phyloP scores from a whole-genome alignment of 768 basidiomycete genomes.

The Rhodotorula paludigena region DNA sequence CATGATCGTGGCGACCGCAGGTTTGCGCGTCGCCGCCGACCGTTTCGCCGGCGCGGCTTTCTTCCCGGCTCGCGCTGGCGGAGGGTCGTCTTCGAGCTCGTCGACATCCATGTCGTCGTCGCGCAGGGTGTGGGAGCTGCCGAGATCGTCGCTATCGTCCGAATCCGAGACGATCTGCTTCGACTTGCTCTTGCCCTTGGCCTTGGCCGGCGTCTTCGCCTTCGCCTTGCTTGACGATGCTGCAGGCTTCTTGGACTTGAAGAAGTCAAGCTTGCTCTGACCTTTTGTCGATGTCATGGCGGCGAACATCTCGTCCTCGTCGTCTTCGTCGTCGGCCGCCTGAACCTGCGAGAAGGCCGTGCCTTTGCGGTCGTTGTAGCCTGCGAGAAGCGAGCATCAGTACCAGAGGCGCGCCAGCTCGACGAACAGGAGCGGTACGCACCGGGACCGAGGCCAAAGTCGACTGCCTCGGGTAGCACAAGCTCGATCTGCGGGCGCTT shows the following conservation, averaged over 20 bases:
- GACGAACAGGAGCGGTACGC: no score
- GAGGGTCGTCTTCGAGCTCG: constrained; percentile 15
- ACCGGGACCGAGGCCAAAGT: constrained; percentile 37
- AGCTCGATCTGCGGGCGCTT: constrained; percentile 14
- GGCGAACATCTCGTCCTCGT: constrained; percentile 13
- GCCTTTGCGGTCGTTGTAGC: constrained; percentile 25
- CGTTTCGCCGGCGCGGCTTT: neutral
- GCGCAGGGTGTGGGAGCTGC: constrained; percentile 13
- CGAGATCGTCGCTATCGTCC: constrained; percentile 7
- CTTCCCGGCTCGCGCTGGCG: no score
- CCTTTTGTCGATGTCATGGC: neutral
- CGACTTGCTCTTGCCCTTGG: constrained; percentile 25
- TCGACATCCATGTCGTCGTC: constrained; percentile 19
- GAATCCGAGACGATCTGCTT: constrained; percentile 22
- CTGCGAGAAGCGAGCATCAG: neutral
- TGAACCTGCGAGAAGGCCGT: constrained; percentile 9
- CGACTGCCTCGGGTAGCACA: constrained; percentile 16
- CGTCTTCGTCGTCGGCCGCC: constrained; percentile 28
- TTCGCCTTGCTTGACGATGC: neutral
- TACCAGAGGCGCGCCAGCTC: no score
- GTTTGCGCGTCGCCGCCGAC: constrained; percentile 2
- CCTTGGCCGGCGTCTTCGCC: constrained; percentile 3
- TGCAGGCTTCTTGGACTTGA: constrained; percentile 5
- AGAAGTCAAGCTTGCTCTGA: constrained; percentile 13
- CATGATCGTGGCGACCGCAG: constrained; percentile 13